Base-by-base conservation (phyloP, 495 filamentous ascomycete genomes). In the Bacidia rubella region DNA sequence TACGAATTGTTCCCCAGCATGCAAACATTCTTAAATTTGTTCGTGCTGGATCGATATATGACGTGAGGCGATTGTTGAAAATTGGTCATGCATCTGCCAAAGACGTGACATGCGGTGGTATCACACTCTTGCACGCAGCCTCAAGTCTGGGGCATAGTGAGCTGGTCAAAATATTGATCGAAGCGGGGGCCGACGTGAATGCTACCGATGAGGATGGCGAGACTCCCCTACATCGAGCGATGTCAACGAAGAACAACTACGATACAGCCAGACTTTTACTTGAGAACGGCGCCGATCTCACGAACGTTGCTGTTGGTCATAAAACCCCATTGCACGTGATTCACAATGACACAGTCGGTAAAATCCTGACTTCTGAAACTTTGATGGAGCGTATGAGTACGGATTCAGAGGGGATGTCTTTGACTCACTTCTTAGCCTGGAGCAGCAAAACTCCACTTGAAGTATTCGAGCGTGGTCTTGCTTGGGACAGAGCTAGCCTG, bases 101-200 rank as follows among this genome's bases (percentile, higher is more conserved):
- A 50, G 53, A 55, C 22, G 45, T 22, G 21, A 55, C 53, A 43
- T 20, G 29, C 26, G 42, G 19, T 25, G 53, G 53, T 11, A 51
- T 39, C 19, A 51, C 53, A 29, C 25, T 55, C 11, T 35, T 55
- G 15, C 53, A 55, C 40, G 51, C 47, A 4, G 53, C 53, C n/a
- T 42, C 53, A 47, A 55, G 12, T 2, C 9, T 25, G 17, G 53
- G 53, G 21, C 17, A 51, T 25, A 29, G 51, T 24, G 47, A 51
- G 29, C 47, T 55, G 12, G 47, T 51, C 27, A 21, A 47, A n/a
- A 25, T 55, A 19, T 47, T 55, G 22, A 55, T 55, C 12, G 47
- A 51, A 55, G 53, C 51, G 44, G 54, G 44, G 35, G 48, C 55
- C 52, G 61, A 49, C 35, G 44, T 54, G 55, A 60, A 59, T 57